Conservation (phyloP, 345 rosid genomes). For the Citrus inodora region DNA sequence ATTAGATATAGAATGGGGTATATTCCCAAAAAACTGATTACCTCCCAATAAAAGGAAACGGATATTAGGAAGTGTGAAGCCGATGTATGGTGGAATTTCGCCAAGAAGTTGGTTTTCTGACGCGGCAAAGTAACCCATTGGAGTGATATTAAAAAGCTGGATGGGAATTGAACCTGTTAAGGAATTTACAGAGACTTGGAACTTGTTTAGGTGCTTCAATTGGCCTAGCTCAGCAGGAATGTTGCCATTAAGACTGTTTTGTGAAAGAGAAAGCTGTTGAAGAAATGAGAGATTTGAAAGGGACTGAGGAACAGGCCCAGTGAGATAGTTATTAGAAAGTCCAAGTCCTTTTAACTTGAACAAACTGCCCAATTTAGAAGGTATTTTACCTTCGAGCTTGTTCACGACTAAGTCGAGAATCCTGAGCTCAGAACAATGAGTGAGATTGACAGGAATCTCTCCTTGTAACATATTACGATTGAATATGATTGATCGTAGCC, state of each 20-base stretch:
- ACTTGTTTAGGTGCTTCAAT: constrained; percentile 13
- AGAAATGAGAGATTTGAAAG: constrained; percentile 21
- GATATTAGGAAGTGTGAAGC: constrained; percentile 20
- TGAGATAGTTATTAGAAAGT: constrained; percentile 17
- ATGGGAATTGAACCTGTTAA: constrained; percentile 26
- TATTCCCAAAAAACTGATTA: constrained; percentile 21
- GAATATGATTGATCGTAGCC: not conserved
- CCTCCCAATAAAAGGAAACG: not conserved
- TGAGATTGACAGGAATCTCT: constrained; percentile 21
- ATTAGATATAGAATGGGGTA: constrained; percentile 28
- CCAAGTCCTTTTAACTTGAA: constrained; percentile 18
- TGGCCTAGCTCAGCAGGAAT: constrained; percentile 25
- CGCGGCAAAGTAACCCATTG: constrained; percentile 9
- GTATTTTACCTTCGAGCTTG: constrained; percentile 27
- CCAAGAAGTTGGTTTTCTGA: constrained; percentile 10
- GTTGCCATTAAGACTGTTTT: constrained; percentile 23
- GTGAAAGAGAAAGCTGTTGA: constrained; percentile 4
- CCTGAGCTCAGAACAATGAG: constrained; percentile 21
- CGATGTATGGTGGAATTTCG: constrained; percentile 17
- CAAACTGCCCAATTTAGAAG: constrained; percentile 21
- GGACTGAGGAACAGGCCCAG: constrained; percentile 24
- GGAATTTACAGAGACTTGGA: constrained; percentile 19
- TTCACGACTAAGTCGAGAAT: constrained; percentile 15
- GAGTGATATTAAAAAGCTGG: constrained; percentile 20
- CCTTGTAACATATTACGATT: constrained; percentile 17